phyloP scores from a whole-genome alignment of 345 rosid genomes.

The Bruguiera parviflora region DNA sequence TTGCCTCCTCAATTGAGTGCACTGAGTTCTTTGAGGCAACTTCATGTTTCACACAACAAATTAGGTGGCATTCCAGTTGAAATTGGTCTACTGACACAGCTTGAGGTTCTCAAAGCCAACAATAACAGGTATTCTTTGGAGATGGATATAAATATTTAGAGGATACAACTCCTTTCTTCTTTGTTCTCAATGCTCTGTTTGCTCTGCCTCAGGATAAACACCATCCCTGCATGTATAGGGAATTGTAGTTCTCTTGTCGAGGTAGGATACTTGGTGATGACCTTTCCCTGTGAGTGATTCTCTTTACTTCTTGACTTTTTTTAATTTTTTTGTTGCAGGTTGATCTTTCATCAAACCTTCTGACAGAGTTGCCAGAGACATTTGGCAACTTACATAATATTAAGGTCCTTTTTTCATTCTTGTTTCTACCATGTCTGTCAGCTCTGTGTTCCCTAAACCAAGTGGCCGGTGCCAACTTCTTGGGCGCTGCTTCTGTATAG shows the following conservation, averaged over 20 bases:
- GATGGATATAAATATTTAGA: background rate
- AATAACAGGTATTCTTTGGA: conserved; percentile 58
- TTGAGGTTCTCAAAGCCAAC: conserved; percentile 71
- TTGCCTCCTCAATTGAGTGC: conserved; percentile 61
- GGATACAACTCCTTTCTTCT: background rate
- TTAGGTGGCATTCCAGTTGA: conserved; percentile 65
- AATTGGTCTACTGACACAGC: conserved; percentile 57
- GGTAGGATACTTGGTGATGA: conserved; percentile 31
- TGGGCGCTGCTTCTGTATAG: background rate
- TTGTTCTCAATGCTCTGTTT: conserved; percentile 7
- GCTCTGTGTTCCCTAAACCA: background rate
- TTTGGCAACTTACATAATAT: conserved; percentile 51
- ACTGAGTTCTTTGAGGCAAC: conserved; percentile 62
- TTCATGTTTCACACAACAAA: conserved; percentile 61
- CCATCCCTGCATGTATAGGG: conserved; percentile 47
- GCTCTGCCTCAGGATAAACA: conserved; percentile 48
- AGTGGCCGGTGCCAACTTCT: background rate
- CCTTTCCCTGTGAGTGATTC: background rate
- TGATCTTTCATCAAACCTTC: conserved; percentile 80
- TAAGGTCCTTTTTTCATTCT: conserved; percentile 45
- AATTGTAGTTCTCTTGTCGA: conserved; percentile 61
- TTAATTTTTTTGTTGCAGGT: conserved; percentile 41
- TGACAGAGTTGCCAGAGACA: conserved; percentile 63
- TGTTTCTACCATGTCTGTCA: background rate
- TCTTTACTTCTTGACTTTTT: background rate